phyloP scores from a whole-genome alignment of 495 filamentous ascomycete species.

The Tuber brumale region DNA sequence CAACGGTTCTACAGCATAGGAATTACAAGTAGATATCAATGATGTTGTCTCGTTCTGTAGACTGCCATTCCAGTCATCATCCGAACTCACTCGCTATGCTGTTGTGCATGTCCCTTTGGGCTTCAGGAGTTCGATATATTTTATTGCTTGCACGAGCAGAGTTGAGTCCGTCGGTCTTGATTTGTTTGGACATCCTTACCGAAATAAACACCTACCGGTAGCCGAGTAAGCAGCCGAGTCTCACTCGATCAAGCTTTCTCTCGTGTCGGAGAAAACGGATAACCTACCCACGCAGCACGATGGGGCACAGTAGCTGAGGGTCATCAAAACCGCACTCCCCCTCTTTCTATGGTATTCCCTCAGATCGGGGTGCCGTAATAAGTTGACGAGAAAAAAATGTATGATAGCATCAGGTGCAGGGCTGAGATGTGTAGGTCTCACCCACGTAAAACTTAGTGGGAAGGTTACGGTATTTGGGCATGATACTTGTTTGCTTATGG shows the following conservation, averaged over 20 bases:
- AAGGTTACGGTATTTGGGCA: background rate
- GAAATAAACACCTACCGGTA: background rate
- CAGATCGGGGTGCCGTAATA: background rate
- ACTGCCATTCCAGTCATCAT: background rate
- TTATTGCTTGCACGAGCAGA: too few relatives aligned
- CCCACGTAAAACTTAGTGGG: background rate
- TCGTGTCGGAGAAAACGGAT: background rate
- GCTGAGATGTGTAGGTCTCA: background rate
- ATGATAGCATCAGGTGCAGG: background rate
- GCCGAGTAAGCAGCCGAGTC: background rate
- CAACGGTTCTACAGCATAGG: background rate
- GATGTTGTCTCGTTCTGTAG: background rate
- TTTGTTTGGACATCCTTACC: background rate
- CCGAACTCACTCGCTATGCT: background rate
- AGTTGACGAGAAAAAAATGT: background rate
- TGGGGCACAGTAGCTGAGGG: background rate
- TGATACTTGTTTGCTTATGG: background rate
- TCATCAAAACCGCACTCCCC: background rate
- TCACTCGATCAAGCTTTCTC: background rate
- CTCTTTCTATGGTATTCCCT: background rate
- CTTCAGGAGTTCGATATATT: too few relatives aligned
- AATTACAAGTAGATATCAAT: background rate
- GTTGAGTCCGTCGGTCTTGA: background rate
- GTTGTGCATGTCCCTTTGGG: background rate
- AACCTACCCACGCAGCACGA: background rate